phyloP scores from a whole-genome alignment of 192 early-diverging fungal genomes.

The Coemansia guatemalensis region DNA sequence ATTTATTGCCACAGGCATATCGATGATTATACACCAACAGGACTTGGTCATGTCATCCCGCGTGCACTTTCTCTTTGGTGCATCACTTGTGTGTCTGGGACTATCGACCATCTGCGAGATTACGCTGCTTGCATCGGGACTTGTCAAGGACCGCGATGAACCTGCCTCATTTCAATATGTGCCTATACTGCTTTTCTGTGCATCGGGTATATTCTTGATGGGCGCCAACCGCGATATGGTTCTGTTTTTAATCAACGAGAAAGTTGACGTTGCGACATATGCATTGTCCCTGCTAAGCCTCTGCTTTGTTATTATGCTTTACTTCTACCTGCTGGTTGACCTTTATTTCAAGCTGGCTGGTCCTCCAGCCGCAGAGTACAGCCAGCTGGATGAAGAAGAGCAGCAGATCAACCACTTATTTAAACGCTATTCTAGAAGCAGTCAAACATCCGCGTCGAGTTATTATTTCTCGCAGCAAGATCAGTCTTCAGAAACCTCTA shows the following conservation, averaged over 20 bases:
- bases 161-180: constrained; percentile 41
- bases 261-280: constrained; percentile 57
- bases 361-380: constrained; percentile 18
- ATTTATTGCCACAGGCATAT: constrained; percentile 60
- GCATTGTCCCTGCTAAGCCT: constrained; percentile 54
- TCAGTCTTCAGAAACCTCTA: not conserved
- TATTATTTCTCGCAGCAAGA: no score
- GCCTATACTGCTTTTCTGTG: constrained; percentile 47
- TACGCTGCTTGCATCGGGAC: constrained; percentile 27
- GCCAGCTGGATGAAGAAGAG: constrained; percentile 6
- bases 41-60: constrained; percentile 52
- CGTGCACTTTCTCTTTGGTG: constrained; percentile 65
- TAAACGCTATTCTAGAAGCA: constrained; percentile 12
- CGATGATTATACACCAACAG: constrained; percentile 63
- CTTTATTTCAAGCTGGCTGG: constrained; percentile 35
- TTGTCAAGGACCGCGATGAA: constrained; percentile 26
- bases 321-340: constrained; percentile 49
- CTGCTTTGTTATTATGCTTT: constrained; percentile 57
- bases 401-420: not conserved
- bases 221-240: constrained; percentile 64
- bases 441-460: constrained; percentile 11
- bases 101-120: constrained; percentile 58
- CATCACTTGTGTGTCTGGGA: constrained; percentile 52
- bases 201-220: constrained; percentile 65
- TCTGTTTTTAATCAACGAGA: constrained; percentile 37